These are phyloP conservation scores for Beauveria bassiana DNA, from an alignment of 2,329 filamentous ascomycete species.

Conservation along the genomic window DNA sequence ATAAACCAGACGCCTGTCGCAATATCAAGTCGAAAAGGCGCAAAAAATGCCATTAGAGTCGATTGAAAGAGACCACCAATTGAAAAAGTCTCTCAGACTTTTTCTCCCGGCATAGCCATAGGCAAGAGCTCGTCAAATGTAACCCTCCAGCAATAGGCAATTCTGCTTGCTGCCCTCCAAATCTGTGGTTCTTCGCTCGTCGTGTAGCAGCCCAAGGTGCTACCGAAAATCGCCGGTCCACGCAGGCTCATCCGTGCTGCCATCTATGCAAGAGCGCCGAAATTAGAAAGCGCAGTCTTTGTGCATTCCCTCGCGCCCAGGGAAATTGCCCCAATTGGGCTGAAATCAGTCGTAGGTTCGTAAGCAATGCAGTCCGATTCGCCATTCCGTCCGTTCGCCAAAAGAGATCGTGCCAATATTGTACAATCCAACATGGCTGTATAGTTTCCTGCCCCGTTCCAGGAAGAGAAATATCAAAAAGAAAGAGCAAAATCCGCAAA, in stretches of 20 bases:
- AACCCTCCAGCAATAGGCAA: slow-evolving; percentile 3
- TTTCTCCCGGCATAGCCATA: slow-evolving; percentile 7
- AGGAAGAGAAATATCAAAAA: slow-evolving; percentile 20
- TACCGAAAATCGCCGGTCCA: slow-evolving; percentile 7
- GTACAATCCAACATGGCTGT: slow-evolving; percentile 31
- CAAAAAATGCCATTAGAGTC: slow-evolving; percentile 5
- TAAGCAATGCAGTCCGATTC: slow-evolving; percentile 26
- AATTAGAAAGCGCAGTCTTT: slow-evolving; percentile 3
- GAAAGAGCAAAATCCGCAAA: slow-evolving; percentile 16
- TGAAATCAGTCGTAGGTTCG: slow-evolving; percentile 19
- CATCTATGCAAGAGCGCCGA: slow-evolving; percentile 6
- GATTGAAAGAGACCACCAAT: slow-evolving; percentile 1
- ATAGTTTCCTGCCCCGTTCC: not conserved
- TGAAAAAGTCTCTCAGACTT: not conserved
- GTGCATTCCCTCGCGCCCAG: slow-evolving; percentile 1
- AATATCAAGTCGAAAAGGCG: slow-evolving; percentile 3
- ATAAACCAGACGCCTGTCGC: slow-evolving; percentile 19
- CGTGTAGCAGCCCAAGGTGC: slow-evolving; percentile 12
- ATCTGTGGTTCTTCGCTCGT: not conserved
- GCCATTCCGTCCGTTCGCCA: slow-evolving; percentile 30
- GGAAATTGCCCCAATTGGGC: not conserved
- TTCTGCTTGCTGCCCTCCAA: slow-evolving; percentile 10
- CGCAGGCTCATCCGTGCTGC: slow-evolving; percentile 1
- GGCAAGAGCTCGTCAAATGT: slow-evolving; percentile 1
- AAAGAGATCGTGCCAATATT: slow-evolving; percentile 29